Evolutionary conservation across 768 basidiomycete genomes (phyloP).

Genomic region (Trametes punicea): DNA sequence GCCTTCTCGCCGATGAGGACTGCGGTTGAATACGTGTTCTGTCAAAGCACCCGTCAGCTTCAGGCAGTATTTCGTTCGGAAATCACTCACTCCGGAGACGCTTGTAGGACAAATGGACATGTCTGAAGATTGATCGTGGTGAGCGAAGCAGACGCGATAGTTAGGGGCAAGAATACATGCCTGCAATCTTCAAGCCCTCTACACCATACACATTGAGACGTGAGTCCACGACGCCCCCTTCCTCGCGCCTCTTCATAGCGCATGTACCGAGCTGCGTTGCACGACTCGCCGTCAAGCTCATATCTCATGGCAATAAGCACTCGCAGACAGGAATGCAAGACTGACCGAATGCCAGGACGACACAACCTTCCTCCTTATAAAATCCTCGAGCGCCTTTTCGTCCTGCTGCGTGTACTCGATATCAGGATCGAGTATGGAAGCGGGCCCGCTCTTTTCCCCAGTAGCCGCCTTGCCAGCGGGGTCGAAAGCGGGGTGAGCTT

Average conservation of each 20-base stretch:
- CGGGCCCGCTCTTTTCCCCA: conserved; percentile 18
- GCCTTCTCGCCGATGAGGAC: conserved; percentile 19
- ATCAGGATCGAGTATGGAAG: conserved; percentile 28
- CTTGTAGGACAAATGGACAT: conserved; percentile 6
- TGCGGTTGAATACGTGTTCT: conserved; percentile 20
- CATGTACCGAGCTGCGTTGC: conserved; percentile 57
- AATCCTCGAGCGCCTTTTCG: conserved; percentile 33
- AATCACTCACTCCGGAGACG: not conserved
- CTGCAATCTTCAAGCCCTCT: conserved; percentile 42
- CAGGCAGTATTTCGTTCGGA: not conserved
- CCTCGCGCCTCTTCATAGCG: conserved; percentile 60
- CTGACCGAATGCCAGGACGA: conserved; percentile 35
- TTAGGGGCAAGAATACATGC: not conserved
- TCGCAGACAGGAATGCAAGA: not conserved
- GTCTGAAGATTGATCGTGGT: not conserved
- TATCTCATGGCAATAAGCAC: too few relatives aligned
- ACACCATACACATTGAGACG: conserved; percentile 61
- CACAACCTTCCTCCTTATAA: conserved; percentile 24
- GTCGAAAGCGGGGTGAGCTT: conserved; percentile 33
- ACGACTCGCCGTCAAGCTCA: too few relatives aligned
- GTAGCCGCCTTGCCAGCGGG: conserved; percentile 26
- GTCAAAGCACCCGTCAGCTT: not conserved
- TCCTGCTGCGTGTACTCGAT: conserved; percentile 35
- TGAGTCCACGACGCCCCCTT: conserved; percentile 60
- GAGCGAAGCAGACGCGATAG: not conserved